Evolutionary conservation across 2,329 filamentous ascomycete genomes (phyloP), one percentile per base, ranked within the genome.

Genomic region (Juglanconis juglandina): DNA sequence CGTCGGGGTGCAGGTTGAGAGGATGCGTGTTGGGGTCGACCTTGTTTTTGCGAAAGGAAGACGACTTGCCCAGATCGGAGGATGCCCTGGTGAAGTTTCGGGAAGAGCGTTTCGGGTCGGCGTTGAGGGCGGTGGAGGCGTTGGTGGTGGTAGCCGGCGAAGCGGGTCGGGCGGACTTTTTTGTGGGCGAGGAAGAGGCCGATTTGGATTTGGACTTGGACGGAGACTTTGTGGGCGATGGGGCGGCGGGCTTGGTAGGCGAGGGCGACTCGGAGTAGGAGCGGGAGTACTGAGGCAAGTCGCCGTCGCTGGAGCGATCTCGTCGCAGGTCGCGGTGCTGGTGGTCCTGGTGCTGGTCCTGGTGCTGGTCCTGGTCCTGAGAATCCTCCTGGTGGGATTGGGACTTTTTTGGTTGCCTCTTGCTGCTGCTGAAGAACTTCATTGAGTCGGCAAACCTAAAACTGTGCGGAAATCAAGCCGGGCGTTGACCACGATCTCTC

Each of bases 1-100:
- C 88, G 78, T 96, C 92, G 51, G 92, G 92, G 2, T 89, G 92
- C 30, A 96, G 85, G 71, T 97, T 97, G 56, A 97, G 83, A 44
- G 94, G 94, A 74, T 97, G 93, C 3, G 87, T 89, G 72, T 94
- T 85, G 65, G 81, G 81, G 71, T 91, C 87, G 70, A 79, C 75
- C 72, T 85, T 85, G 68, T 76, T 77, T 65, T 82, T 78, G 59
- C 82, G 79, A 39, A 72, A 76, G 51, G 76, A 79, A 14, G 71
- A 72, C 35, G 76, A 77, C 24, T 73, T 74, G 56, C 74, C 74
- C 32, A 78, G 73, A 61, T 83, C 81, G 61, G 78, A 79, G 42
- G 80, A 74, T 63, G 81, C 77, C 63, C 81, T 77, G 59, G 71
- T 71, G 64, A 76, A 83, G 56, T 79, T 71, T 61, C 79, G 75